Base-by-base conservation (phyloP, 345 rosid genomes). In the Linum trigynum region DNA sequence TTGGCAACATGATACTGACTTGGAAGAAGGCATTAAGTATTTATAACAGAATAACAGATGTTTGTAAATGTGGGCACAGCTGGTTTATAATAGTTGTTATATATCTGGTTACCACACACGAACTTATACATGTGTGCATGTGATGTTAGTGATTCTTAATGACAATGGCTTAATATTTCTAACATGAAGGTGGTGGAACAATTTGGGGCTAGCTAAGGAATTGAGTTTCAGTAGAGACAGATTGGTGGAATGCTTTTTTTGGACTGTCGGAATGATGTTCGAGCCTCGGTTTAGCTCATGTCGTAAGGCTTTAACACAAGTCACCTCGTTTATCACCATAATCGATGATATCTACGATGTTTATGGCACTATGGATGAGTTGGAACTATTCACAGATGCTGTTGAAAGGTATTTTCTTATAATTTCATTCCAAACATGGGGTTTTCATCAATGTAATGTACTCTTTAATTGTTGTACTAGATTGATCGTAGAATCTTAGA, bases 321-420 rank as follows among this genome's bases (percentile, higher is more conserved):
- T 57, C n/a, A 41, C 50, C 5, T 23, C 61, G 2, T 23, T 68
- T n/a, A 39, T 71, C 40, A 67, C 72, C 8, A 57, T 39, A 7
- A 37, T 75, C n/a, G 75, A 75, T 15, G 78, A 69, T 5, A 35
- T 69, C 2, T 69, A 69, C 59, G 73, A 70, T 59, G 64, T 63
- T 23, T 57, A 64, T 56, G 75, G 75, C 7, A 71, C 72, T 6
- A 41, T 71, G 43, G 61, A 45, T 23, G 78, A 71, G 56, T 45
- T 75, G 41, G 56, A 67, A 42, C 55, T 60, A 8, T 61, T 71
- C 64, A 68, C 72, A 8, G 70, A 76, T 48, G 73, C 65, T 7
- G 73, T 72, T 4, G 43, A 69, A 8, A 72, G 79, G 76, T 71
- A 53, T 32, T 7, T 38, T 15, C 39, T 14, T 42, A 2, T 51